Conservation (phyloP, 352 stramenopile genomes). For the Pythium utonaiense region DNA sequence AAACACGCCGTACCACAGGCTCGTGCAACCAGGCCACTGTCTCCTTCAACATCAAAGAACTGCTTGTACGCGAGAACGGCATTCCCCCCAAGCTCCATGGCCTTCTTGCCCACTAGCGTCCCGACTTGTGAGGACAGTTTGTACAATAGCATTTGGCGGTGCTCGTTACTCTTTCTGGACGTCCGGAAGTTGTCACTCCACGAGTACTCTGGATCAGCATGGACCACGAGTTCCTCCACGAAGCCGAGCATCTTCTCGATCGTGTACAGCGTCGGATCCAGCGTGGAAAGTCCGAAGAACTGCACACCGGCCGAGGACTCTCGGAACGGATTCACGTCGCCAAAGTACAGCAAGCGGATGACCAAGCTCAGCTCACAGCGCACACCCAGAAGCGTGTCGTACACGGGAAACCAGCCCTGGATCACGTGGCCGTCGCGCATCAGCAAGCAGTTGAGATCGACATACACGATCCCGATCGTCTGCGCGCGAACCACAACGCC, state of each 20-base stretch:
- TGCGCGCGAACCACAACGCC: too few relatives aligned
- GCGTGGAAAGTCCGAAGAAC: constrained; percentile 94
- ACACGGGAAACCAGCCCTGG: constrained; percentile 98
- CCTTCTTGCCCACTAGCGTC: constrained; percentile 91
- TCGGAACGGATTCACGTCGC: constrained; percentile 96
- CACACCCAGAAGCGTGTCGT: constrained; percentile 96
- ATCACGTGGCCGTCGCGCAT: constrained; percentile 91
- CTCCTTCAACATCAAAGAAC: constrained; percentile 98
- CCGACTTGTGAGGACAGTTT: constrained; percentile 88
- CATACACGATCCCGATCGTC: constrained; percentile 96
- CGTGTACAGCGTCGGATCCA: constrained; percentile 88
- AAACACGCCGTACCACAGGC: constrained; percentile 93
- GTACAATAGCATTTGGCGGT: constrained; percentile 94
- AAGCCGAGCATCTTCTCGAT: constrained; percentile 91
- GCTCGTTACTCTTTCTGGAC: constrained; percentile 94
- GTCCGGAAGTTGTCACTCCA: constrained; percentile 95
- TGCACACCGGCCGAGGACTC: constrained; percentile 97
- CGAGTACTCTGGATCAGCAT: constrained; percentile 98
- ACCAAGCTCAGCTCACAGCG: constrained; percentile 94
- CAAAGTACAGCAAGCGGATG: constrained; percentile 96
- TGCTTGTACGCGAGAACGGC: constrained; percentile 97
- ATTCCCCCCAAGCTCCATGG: constrained; percentile 96
- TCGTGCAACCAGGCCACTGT: constrained; percentile 95
- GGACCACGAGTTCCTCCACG: constrained; percentile 96
- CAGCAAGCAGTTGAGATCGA: constrained; percentile 98